Conservation (phyloP, 129 eudicot species). For the Oenanthe sinensis region DNA sequence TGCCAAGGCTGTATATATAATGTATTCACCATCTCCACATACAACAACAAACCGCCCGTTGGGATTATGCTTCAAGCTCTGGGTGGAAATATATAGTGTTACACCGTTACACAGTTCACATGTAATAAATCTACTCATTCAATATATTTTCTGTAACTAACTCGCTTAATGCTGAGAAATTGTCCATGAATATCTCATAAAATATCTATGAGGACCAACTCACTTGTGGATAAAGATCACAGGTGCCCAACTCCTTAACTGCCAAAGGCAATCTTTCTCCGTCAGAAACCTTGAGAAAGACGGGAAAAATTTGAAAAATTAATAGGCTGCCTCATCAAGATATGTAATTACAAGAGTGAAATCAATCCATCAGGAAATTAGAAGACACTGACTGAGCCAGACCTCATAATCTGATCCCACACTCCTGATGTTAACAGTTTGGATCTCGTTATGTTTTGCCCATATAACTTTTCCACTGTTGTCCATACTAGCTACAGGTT, state of each 20-base stretch:
- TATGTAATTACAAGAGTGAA: neutral
- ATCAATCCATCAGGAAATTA: slow-evolving; percentile 10
- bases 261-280: slow-evolving; percentile 96
- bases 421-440: slow-evolving; percentile 78
- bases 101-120: neutral
- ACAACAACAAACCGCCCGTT: slow-evolving; percentile 98
- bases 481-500: slow-evolving; percentile 96
- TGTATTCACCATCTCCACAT: slow-evolving; percentile 97
- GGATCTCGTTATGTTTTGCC: slow-evolving; percentile 97
- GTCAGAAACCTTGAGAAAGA: slow-evolving; percentile 57
- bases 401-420: slow-evolving; percentile 94
- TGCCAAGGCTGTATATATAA: slow-evolving; percentile 93
- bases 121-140: neutral
- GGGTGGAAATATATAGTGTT: slow-evolving; percentile 7
- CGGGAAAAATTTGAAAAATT: neutral
- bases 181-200: neutral
- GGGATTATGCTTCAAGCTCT: slow-evolving; percentile 96
- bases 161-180: neutral
- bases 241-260: slow-evolving; percentile 85
- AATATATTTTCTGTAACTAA: too few species aligned
- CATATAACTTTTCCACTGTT: slow-evolving; percentile 88
- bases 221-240: slow-evolving; percentile 96
- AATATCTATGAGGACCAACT: slow-evolving; percentile 15
- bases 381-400: slow-evolving; percentile 12
- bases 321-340: neutral